Conservation (phyloP, 1,139 yeast species). For the Nakaseomyces uthaithaninus region DNA sequence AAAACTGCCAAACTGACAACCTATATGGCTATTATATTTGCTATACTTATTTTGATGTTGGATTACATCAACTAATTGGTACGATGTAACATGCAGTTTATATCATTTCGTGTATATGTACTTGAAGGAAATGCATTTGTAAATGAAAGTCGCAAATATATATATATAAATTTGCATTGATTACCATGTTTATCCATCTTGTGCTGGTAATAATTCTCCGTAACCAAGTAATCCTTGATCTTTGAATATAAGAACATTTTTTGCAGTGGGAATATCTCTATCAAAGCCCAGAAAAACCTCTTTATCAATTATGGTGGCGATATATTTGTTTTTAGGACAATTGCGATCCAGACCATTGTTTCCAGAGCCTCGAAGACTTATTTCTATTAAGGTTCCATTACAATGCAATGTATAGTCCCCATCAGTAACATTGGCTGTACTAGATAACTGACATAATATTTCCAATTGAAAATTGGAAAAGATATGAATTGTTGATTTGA, state of each 20-base stretch:
- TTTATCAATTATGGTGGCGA: neutral
- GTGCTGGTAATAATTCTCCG: neutral
- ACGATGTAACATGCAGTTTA: too few relatives aligned
- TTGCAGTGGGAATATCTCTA: conserved; percentile 3
- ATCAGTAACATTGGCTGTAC: neutral
- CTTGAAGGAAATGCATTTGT: too few relatives aligned
- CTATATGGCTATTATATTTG: conserved; percentile 51
- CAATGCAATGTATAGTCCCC: neutral
- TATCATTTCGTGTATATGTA: too few relatives aligned
- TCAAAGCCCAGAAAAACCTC: neutral
- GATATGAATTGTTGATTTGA: neutral
- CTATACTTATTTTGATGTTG: conserved; percentile 51
- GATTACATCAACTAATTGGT: conserved; percentile 37
- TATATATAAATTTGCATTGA: too few relatives aligned
- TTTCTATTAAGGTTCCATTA: conserved; percentile 1
- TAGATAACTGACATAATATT: neutral
- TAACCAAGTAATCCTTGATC: neutral
- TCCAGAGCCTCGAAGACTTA: too few relatives aligned
- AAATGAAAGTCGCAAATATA: too few relatives aligned
- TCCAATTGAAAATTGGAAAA: neutral
- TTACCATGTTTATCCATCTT: too few relatives aligned
- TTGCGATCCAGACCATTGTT: neutral
- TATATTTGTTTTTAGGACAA: neutral
- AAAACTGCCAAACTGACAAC: conserved; percentile 62
- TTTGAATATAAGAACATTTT: neutral